Percentiles rank a stretch among this genome's conserved stretches.
Evolutionary conservation across 2,329 filamentous ascomycete species (phyloP).

Genomic region (Curvularia sp.): DNA sequence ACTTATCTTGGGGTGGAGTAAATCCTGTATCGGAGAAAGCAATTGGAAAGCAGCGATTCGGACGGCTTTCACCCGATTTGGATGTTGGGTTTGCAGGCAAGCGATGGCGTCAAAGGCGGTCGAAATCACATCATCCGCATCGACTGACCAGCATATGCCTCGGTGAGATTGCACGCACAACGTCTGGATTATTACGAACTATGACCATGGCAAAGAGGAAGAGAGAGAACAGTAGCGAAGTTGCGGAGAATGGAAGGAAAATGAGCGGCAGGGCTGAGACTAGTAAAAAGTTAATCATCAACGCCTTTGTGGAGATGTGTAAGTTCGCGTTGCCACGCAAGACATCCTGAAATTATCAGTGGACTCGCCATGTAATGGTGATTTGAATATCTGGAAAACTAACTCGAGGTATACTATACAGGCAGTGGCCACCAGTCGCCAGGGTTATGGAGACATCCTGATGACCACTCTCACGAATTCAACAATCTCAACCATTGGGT

Average conservation of each 20-base stretch:
- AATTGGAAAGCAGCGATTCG: conserved; percentile 3
- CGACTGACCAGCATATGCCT: conserved; percentile 4
- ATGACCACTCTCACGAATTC: conserved; percentile 68
- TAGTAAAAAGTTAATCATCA: conserved; percentile 52
- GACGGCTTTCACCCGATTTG: neutral
- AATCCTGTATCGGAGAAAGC: conserved; percentile 21
- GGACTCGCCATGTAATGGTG: neutral
- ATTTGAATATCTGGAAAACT: neutral
- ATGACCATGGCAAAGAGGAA: conserved; percentile 23
- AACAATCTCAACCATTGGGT: conserved; percentile 49
- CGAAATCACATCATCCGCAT: conserved; percentile 41
- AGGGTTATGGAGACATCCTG: conserved; percentile 69
- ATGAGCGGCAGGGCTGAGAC: conserved; percentile 28
- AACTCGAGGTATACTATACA: conserved; percentile 10
- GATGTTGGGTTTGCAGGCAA: conserved; percentile 24
- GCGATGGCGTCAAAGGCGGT: conserved; percentile 39
- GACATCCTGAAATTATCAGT: neutral
- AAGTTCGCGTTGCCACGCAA: conserved; percentile 1
- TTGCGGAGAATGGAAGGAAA: conserved; percentile 24
- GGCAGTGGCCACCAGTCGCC: conserved; percentile 54
- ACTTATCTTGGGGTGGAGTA: neutral
- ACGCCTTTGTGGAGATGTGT: conserved; percentile 56
- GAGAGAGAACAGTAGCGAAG: conserved; percentile 15
- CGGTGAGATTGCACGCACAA: neutral
- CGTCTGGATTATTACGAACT: neutral